Base-by-base conservation (phyloP, 2,329 filamentous ascomycete genomes). In the Venturia carpophila region DNA sequence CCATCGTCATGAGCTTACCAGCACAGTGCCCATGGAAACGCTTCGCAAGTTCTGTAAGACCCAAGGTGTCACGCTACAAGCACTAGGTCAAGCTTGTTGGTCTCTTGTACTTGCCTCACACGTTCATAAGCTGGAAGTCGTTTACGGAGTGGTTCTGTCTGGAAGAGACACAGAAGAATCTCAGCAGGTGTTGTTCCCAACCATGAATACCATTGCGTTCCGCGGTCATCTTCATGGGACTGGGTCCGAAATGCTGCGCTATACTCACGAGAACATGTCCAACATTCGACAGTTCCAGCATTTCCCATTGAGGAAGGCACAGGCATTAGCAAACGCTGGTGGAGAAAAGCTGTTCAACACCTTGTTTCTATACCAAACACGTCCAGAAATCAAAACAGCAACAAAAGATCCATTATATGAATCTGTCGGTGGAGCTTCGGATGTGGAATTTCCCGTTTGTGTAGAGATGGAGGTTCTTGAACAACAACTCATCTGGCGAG, bases 141-240 rank as follows among this genome's bases (percentile, higher is more conserved):
- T 86, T 0, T 96, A 94, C 71, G 93, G 93, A 0, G 84, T 90
- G 0, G 88, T 97, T 0, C 79, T 96, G 15, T 92, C 91, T 0
- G 92, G 93, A 19, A 84, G 93, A n/a, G 90, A 94, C 65, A 86
- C 85, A 11, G 87, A 89, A 58, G 82, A 84, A 19, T 83, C 85
- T 0, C 83, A 89, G 55, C 75, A 83, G 34, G 75, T 93, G 15
- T 80, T 92, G 71, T 97, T 96, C 70, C 93, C 92, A 0, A 91
- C 89, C 0, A 96, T 97, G 90, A 97, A 96, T 71, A 96, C 92
- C 0, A 86, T 96, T 0, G 84, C 88, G 0, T 80, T 96, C 9
- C 83, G 92, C 13, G 83, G 83, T 1, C 80, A 92, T 2, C 73
- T 96, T 2, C 89, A 94, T 69, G 90, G 90, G 1, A 85, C 81